Evolutionary conservation across 139 green algal species (phyloP), one percentile per base, ranked within the genome.

Genomic region (Mesostigma viride): DNA sequence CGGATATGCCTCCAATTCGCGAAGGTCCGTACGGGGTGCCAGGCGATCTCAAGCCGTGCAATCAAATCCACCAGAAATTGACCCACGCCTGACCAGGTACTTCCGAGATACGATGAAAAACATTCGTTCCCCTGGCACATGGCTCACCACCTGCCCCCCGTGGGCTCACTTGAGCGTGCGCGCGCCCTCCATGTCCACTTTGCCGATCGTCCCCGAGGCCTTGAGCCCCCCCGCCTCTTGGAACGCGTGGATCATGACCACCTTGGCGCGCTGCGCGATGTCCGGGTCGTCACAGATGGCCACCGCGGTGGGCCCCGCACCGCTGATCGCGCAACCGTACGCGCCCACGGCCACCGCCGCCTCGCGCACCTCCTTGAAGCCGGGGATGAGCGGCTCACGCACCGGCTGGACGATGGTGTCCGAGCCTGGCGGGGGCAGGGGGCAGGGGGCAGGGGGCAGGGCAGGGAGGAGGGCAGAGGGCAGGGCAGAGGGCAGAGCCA

Each of bases 351-450:
- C 81, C 63, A 85, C 89, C 32, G 91, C 91, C 40, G 89, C 89
- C 31, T 74, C 77, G 73, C 97, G 97, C 17, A 97, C 91, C 1
- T 80, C 88, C 28, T 73, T 27, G 72, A 98, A 90, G 48, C 91
- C 91, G 0, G 91, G 91, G 62, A 98, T 97, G 31, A 97, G 76
- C 0, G 90, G 86, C 0, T 81, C 88, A 0, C 91, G 74, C 62
- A 89, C 84, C 17, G 92, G 90, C 83, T 98, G 91, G 34, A 98
- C 86, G 56, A 98, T 88, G n/a, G 80, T 76, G 66, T 98, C 91
- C 27, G 83, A 87, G 72, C 90, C 88, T 74, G 66, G 26, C 5
- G 17, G n/a, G n/a, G n/a, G n/a, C n/a, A n/a, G n/a, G n/a, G n/a
- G n/a, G n/a, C n/a, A n/a, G n/a, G n/a, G n/a, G n/a, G n/a, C n/a